phyloP scores from a whole-genome alignment of 2,329 filamentous ascomycete species.

The Aspergillus chevalieri region DNA sequence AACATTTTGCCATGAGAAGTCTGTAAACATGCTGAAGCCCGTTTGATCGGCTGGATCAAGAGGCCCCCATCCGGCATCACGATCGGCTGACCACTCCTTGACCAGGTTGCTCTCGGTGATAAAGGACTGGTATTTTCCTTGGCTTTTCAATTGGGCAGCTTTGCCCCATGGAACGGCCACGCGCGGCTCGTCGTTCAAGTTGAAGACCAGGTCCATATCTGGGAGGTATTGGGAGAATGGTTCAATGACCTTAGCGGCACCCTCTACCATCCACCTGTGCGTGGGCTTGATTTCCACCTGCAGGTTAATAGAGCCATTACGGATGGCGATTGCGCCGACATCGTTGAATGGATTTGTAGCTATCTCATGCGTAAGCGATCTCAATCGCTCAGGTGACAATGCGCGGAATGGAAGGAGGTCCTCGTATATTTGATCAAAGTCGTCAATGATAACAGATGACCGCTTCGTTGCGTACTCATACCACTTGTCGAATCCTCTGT shows the following conservation, averaged over 20 bases:
- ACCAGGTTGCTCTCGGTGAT: constrained; percentile 16
- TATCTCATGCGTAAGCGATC: constrained; percentile 48
- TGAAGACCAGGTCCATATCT: constrained; percentile 59
- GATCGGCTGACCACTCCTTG: constrained; percentile 31
- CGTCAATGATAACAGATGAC: constrained; percentile 51
- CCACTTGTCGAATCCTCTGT: constrained; percentile 54
- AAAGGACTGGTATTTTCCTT: constrained; percentile 15
- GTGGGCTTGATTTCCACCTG: constrained; percentile 48
- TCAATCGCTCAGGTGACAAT: constrained; percentile 45
- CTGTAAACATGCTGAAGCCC: constrained; percentile 32
- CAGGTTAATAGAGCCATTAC: constrained; percentile 47
- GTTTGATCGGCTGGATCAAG: constrained; percentile 30
- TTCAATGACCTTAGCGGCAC: constrained; percentile 48
- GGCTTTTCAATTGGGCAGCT: constrained; percentile 31
- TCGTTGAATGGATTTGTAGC: constrained; percentile 51
- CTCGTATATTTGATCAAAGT: constrained; percentile 54
- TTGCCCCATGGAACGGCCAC: constrained; percentile 49
- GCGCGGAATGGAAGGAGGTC: constrained; percentile 53
- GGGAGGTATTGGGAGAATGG: constrained; percentile 51
- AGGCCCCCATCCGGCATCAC: constrained; percentile 33
- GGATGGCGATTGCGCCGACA: constrained; percentile 51
- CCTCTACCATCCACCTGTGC: constrained; percentile 55
- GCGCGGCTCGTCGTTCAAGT: constrained; percentile 56
- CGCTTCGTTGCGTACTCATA: constrained; percentile 50
- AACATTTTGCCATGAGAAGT: constrained; percentile 35